A percentile compares a stretch with the other conserved stretches of the same genome.
These are phyloP conservation scores for Syzygium jambos DNA, from an alignment of 345 rosid genomes.

Conservation along the genomic window DNA sequence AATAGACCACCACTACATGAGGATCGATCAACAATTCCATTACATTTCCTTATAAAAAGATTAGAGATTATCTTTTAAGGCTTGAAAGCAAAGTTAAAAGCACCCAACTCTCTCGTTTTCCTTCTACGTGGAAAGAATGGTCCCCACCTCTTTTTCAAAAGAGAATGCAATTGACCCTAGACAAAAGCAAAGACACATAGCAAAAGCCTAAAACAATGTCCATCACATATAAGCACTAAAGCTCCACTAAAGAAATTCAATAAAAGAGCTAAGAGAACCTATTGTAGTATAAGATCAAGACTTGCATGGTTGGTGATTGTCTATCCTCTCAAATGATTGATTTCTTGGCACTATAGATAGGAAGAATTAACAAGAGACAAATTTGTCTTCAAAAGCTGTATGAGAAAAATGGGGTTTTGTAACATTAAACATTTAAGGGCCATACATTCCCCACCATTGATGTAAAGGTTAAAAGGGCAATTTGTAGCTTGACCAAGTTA, in stretches of 20 bases:
- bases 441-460: neutral
- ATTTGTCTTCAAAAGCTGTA: neutral
- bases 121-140: neutral
- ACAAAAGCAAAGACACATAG: neutral
- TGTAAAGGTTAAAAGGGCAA: neutral
- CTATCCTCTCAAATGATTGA: neutral
- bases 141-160: neutral
- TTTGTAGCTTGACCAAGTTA: neutral
- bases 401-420: neutral
- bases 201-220: neutral
- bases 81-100: conserved; percentile 10
- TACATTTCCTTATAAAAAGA: neutral
- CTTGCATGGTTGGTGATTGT: neutral
- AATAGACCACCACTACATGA: neutral
- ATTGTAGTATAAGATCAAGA: neutral
- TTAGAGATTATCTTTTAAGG: conserved; percentile 9
- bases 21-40: neutral
- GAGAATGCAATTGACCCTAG: neutral
- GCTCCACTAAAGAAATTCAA: neutral
- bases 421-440: neutral
- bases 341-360: neutral
- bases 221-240: neutral
- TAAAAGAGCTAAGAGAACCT: neutral
- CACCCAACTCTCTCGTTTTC: neutral
- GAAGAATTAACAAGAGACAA: neutral